A percentile compares a stretch with the other conserved stretches of the same genome.
These are phyloP conservation scores for Fusarium brachygibbosum DNA, from an alignment of 2,329 filamentous ascomycete species.

Conservation along the genomic window DNA sequence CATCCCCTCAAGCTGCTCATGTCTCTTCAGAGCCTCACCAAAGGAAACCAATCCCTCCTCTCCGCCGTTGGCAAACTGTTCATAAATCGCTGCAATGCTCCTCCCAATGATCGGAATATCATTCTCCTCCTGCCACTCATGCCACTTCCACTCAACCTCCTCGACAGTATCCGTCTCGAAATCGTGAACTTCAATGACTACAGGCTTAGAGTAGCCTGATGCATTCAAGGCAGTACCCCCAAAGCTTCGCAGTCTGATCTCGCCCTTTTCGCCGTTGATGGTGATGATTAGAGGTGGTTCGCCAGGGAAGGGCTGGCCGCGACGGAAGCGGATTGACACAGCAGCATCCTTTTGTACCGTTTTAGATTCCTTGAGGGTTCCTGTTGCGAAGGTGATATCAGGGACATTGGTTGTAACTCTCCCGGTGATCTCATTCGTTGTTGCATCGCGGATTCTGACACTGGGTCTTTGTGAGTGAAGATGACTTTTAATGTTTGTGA, in stretches of 20 bases:
- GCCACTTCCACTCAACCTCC: conserved; percentile 60
- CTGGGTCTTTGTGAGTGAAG: conserved; percentile 62
- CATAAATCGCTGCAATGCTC: conserved; percentile 69
- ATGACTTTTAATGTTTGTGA: conserved; percentile 55
- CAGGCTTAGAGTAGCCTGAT: conserved; percentile 50
- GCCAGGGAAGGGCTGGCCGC: conserved; percentile 63
- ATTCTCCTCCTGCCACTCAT: conserved; percentile 60
- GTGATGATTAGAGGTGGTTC: conserved; percentile 63
- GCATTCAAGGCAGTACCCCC: conserved; percentile 51
- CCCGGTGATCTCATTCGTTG: conserved; percentile 51
- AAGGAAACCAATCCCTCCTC: conserved; percentile 53
- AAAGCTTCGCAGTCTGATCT: conserved; percentile 58
- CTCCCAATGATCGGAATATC: conserved; percentile 58
- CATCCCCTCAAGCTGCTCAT: conserved; percentile 60
- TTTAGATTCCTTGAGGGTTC: conserved; percentile 51
- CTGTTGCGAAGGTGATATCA: conserved; percentile 58
- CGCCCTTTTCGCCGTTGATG: conserved; percentile 65
- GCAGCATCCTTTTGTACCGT: conserved; percentile 54
- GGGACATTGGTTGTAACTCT: conserved; percentile 58
- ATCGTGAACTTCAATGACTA: conserved; percentile 66
- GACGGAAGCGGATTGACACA: conserved; percentile 60
- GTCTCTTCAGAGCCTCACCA: conserved; percentile 59
- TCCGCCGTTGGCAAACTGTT: conserved; percentile 61
- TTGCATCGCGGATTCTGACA: conserved; percentile 53
- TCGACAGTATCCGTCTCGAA: conserved; percentile 61